These are phyloP conservation scores for Olyra latifolia DNA, from an alignment of 176 grass and related monocot genomes.

Conservation along the genomic window DNA sequence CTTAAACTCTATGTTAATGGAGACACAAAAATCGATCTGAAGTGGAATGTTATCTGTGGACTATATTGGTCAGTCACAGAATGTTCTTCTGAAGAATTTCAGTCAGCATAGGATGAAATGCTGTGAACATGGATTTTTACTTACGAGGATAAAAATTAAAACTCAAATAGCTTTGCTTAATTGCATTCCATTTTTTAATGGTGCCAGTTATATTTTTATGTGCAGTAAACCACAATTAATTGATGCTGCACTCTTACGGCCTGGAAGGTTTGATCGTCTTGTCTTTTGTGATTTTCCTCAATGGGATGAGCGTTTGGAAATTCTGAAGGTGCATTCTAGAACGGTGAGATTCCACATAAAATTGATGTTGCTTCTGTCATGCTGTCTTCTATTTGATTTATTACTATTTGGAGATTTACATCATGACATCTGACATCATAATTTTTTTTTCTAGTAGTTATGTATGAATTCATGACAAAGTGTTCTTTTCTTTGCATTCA, in stretches of 20 bases:
- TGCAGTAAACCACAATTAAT: conserved; percentile 84
- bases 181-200: conserved; percentile 9
- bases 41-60: not conserved
- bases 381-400: not conserved
- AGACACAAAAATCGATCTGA: conserved; percentile 6
- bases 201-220: conserved; percentile 23
- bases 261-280: conserved; percentile 94
- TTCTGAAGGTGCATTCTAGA: conserved; percentile 81
- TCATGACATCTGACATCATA: not conserved
- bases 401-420: not conserved
- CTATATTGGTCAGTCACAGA: not conserved
- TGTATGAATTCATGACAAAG: not conserved
- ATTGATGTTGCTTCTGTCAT: not conserved
- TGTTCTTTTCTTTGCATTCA: conserved; percentile 2
- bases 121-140: not conserved
- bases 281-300: conserved; percentile 87
- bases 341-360: conserved; percentile 49
- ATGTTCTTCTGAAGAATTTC: not conserved
- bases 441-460: not conserved
- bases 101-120: conserved; percentile 12
- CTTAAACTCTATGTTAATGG: not conserved
- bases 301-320: conserved; percentile 77
- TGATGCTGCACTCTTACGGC: conserved; percentile 89
- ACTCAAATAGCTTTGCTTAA: not conserved
- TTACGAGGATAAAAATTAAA: not conserved